Base-by-base conservation (phyloP, 805 yeast genomes). In the Kodamaea restingae region DNA sequence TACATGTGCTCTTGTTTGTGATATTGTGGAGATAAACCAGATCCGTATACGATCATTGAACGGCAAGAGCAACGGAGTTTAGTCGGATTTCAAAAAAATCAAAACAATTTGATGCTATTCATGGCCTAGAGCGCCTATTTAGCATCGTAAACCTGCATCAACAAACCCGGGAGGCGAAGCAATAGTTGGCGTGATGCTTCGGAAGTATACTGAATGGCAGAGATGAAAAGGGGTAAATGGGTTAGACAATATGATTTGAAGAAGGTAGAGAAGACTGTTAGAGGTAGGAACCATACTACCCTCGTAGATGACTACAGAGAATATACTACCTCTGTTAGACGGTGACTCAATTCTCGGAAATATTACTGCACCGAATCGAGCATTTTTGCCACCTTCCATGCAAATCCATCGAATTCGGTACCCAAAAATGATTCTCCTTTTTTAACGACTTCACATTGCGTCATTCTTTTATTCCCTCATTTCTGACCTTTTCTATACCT, bases 401-500 rank as follows among this genome's bases (percentile, higher is more conserved):
- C n/a, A n/a, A 25, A 25, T 25, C 27, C 5, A 25, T 25, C 27
- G 4, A n/a, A 10, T 25, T 25, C 27, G 27, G 17, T 27, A 27
- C n/a, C n/a, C 31, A 27, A 27, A 27, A 12, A 27, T 12, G 31
- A 27, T 12, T 15, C 31, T 27, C 9, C 17, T 14, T 4, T 27
- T 14, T 27, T 27, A 5, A 27, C 6, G 17, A 6, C 22, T 27
- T 27, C 5, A 12, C 12, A 10, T 27, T 27, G 15, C 7, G 31
- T 15, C 31, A 15, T 12, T 14, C 17, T 10, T 25, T 31, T 37
- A 44, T 31, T 11, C 62, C 62, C 45, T 60, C 61, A 29, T 55
- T 56, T 18, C 49, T 48, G 4, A 60, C 67, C 45, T 58, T 61
- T 28, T 53, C 64, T n/a, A 68, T 67, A 1, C 69, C 65, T 44